Evolutionary conservation across 495 filamentous ascomycete species (phyloP).

Genomic region (Collariella sp.): DNA sequence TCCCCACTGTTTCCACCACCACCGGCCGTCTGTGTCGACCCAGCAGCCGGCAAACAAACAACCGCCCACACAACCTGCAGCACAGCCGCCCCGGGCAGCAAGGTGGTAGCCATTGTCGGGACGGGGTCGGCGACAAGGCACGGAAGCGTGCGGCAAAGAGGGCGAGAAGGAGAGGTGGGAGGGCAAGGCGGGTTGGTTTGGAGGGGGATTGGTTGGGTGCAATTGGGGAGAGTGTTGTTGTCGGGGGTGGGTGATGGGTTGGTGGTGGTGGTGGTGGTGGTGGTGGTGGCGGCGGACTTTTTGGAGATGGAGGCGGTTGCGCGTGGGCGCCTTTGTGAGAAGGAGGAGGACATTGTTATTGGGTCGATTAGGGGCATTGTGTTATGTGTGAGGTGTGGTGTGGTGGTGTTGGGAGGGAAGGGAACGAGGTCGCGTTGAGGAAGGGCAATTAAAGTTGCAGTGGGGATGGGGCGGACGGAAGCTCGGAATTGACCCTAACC

Average conservation of each 20-base stretch:
- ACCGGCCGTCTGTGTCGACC: conserved; percentile 31
- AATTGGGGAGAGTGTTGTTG: no score
- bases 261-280: not conserved
- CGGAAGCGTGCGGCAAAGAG: conserved; percentile 54
- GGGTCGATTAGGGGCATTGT: conserved; percentile 29
- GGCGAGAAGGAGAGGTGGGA: conserved; percentile 29
- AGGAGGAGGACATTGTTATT: conserved; percentile 24
- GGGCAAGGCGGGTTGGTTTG: conserved; percentile 25
- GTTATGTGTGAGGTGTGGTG: not conserved
- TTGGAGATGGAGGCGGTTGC: not conserved
- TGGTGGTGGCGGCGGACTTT: not conserved
- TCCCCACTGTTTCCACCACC: not conserved
- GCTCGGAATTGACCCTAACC: conserved; percentile 20
- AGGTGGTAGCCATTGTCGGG: conserved; percentile 47
- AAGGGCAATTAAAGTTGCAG: conserved; percentile 1
- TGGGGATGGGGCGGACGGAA: not conserved
- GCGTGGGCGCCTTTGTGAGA: conserved; percentile 16
- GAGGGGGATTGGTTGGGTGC: no score
- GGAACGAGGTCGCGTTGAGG: not conserved
- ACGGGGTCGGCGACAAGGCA: conserved; percentile 64
- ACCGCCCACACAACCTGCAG: conserved; percentile 62
- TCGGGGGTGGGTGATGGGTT: conserved; percentile 27
- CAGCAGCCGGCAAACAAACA: conserved; percentile 63
- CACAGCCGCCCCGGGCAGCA: conserved; percentile 48
- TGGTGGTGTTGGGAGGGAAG: not conserved